Evolutionary conservation across 2,329 filamentous ascomycete genomes (phyloP).

Genomic region (Leptodontidium sp.): DNA sequence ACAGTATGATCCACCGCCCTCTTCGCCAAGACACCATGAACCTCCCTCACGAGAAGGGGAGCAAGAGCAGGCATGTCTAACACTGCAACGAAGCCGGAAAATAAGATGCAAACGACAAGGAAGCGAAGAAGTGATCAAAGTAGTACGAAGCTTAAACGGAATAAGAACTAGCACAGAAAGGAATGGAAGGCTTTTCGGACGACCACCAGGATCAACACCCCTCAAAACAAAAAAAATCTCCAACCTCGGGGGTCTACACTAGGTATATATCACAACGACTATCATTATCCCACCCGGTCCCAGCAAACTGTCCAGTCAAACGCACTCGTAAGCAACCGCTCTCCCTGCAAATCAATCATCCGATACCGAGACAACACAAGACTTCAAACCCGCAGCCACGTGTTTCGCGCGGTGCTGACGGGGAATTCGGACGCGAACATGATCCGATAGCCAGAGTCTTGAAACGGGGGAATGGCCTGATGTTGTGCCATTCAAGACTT

Average conservation of each 20-base stretch:
- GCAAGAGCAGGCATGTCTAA: conserved; percentile 6
- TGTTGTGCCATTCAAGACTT: conserved; percentile 4
- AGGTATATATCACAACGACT: background rate
- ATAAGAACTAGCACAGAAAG: background rate
- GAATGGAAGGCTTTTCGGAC: background rate
- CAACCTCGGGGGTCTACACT: background rate
- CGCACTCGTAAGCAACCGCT: background rate
- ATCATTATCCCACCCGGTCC: too few relatives aligned
- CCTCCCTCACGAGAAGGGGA: conserved; percentile 9
- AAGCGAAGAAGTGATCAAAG: background rate
- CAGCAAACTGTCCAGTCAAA: background rate
- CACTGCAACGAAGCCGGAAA: background rate
- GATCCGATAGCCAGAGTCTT: background rate
- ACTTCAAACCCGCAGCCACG: background rate
- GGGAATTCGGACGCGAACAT: conserved; percentile 2
- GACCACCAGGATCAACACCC: conserved; percentile 19
- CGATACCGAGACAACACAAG: conserved; percentile 10
- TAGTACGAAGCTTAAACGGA: background rate
- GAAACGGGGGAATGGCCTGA: conserved; percentile 7
- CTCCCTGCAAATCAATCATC: conserved; percentile 1
- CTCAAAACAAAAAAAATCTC: background rate
- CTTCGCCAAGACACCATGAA: conserved; percentile 5
- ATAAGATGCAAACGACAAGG: background rate
- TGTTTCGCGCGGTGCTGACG: background rate
- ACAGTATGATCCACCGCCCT: conserved; percentile 7